These are phyloP conservation scores for Fomitopsis serialis DNA, from an alignment of 768 basidiomycete genomes.

Conservation along the genomic window DNA sequence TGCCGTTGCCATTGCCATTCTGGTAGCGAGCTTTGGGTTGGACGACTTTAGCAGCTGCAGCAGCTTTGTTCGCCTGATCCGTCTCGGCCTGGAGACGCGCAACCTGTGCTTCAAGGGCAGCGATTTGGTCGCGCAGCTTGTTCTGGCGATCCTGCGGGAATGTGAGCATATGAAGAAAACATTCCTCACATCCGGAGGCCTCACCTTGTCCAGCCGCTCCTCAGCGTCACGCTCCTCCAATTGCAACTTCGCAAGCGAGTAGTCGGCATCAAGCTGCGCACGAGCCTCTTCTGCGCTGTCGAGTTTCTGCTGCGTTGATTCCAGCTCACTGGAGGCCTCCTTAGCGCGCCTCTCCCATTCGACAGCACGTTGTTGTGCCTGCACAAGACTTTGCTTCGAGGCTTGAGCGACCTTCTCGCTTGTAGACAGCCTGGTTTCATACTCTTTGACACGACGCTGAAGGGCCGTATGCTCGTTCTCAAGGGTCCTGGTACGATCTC, in stretches of 20 bases:
- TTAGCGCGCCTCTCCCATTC: constrained; percentile 82
- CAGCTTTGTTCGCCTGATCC: constrained; percentile 35
- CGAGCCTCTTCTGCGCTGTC: constrained; percentile 65
- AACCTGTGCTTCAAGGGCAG: constrained; percentile 55
- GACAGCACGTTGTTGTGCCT: constrained; percentile 70
- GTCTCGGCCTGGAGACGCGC: constrained; percentile 54
- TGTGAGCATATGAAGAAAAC: constrained; percentile 1
- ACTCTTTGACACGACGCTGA: constrained; percentile 70
- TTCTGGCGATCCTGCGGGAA: constrained; percentile 59
- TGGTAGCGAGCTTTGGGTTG: constrained; percentile 33
- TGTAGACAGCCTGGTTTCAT: constrained; percentile 55
- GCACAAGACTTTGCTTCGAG: constrained; percentile 57
- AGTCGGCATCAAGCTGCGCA: constrained; percentile 65
- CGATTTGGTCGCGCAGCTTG: constrained; percentile 63
- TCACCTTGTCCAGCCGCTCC: constrained; percentile 62
- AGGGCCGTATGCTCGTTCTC: constrained; percentile 64
- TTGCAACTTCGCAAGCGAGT: constrained; percentile 60
- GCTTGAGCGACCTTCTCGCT: constrained; percentile 55
- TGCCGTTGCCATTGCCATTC: constrained; percentile 32
- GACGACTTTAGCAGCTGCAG: constrained; percentile 21
- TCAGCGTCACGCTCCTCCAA: constrained; percentile 74
- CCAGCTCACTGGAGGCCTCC: constrained; percentile 62
- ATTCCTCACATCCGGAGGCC: not conserved
- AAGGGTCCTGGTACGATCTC: constrained; percentile 50
- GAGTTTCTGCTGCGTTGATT: constrained; percentile 51